Percentiles rank a stretch among this genome's conserved stretches.
phyloP scores from a whole-genome alignment of 73 alveolate species.

The Paramecium sexaurelia region DNA sequence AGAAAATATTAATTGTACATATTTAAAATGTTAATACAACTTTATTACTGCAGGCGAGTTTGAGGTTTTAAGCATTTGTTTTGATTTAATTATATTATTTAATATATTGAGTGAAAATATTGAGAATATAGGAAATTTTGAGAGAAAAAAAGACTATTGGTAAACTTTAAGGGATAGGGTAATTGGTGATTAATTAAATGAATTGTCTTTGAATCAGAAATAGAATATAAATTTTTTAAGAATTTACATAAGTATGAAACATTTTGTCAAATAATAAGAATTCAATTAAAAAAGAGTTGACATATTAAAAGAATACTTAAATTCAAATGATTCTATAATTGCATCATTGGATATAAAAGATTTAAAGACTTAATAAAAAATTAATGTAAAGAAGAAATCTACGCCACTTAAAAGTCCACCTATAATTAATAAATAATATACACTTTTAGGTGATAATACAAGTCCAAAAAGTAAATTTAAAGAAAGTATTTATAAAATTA shows the following conservation, averaged over 20 bases:
- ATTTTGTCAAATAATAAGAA: neutral
- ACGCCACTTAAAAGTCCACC: neutral
- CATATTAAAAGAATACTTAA: neutral
- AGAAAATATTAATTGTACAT: constrained; percentile 2
- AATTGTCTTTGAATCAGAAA: neutral
- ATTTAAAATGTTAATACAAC: neutral
- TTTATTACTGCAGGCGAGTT: neutral
- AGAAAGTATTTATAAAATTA: constrained; percentile 40
- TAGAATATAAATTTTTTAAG: neutral
- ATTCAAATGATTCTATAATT: neutral
- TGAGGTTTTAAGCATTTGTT: neutral
- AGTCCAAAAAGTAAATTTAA: constrained; percentile 27
- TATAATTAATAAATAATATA: neutral
- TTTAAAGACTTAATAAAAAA: neutral
- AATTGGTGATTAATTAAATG: neutral
- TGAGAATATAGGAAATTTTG: neutral
- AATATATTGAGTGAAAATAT: neutral
- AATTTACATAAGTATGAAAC: neutral
- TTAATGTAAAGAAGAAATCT: neutral
- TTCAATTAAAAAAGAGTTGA: neutral
- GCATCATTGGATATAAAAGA: neutral
- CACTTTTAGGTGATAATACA: neutral
- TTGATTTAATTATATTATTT: neutral
- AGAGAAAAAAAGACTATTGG: constrained; percentile 20
- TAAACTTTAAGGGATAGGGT: neutral